Base-by-base conservation (phyloP, 441 rosid species). In the Bruguiera hainesii region DNA sequence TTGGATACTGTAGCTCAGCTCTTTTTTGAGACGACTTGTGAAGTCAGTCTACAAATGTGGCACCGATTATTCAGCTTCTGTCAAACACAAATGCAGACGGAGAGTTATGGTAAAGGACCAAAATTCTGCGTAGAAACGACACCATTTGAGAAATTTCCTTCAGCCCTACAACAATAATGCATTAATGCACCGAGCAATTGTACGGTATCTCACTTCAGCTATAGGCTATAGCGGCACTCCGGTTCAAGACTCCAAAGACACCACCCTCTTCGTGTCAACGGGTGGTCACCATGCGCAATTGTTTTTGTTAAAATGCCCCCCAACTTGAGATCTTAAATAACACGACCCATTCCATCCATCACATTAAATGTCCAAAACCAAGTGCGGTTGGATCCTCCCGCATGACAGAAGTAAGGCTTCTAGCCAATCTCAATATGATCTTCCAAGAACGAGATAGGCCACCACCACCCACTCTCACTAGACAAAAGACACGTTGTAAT, bases 211-310 rank as follows among this genome's bases (percentile, higher is more conserved):
- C 42, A 60, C 29, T 29, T 19, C 35, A 55, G 58, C 42, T 13
- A 55, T 8, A 29, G 21, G 10, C 13, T 30, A 15, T 8, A 15
- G 18, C 55, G 25, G 58, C 46, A 56, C 55, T 28, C 20, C 1
- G 11, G 60, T 63, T 67, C 73, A 60, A 70, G n/a, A 5, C 29
- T 7, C 28, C 28, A 0, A 2, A 21, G 55, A 1, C 39, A 31
- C 72, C 59, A 19, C 57, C 51, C 31, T 51, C 58, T 52, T 68
- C 39, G 15, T 50, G 50, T 60, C 71, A 60, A 70, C 31, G 64
- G 18, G 19, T 26, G 58, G 80, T 77, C 80, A 60, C 75, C 28
- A 66, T 73, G 72, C 59, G 3, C n/a, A 39, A 29, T 59, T 30
- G 5, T 49, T 49, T 56, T 23, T 61, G 29, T 39, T 46, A 26